Conservation (phyloP, 495 filamentous ascomycete genomes). For the Staphylotrichum tortipilum region DNA sequence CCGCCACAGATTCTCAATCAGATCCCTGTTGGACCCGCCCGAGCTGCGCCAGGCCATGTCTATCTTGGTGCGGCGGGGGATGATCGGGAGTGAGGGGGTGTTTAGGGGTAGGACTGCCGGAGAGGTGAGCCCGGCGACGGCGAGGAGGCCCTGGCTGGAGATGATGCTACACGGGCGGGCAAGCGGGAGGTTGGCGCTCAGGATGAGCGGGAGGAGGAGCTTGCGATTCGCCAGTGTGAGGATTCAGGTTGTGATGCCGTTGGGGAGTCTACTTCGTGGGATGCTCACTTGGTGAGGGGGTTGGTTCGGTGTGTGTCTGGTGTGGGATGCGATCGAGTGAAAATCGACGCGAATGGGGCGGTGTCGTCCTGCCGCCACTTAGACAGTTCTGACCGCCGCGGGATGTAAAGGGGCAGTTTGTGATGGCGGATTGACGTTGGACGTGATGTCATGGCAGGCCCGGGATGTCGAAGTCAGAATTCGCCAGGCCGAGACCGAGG, state of each 20-base stretch:
- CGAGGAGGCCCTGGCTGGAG: background rate
- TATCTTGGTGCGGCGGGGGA: background rate
- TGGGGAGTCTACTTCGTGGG: too few relatives aligned
- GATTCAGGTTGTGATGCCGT: too few relatives aligned
- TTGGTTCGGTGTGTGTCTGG: too few relatives aligned
- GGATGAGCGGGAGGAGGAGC: background rate
- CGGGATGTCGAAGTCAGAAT: background rate
- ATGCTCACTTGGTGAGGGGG: too few relatives aligned
- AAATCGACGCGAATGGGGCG: background rate
- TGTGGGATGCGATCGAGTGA: background rate
- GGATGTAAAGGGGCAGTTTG: too few relatives aligned
- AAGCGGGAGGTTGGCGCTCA: constrained; percentile 1
- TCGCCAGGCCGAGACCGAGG: background rate
- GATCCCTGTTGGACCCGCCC: constrained; percentile 63
- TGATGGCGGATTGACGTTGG: constrained; percentile 17
- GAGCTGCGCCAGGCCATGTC: constrained; percentile 89
- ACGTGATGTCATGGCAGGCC: constrained; percentile 5
- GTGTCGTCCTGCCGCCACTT: too few relatives aligned
- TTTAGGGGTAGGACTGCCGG: too few relatives aligned
- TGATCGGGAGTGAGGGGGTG: background rate
- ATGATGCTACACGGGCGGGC: background rate
- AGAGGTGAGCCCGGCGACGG: too few relatives aligned
- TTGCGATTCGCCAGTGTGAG: constrained; percentile 1
- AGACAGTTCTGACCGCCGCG: too few relatives aligned
- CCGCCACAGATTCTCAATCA: constrained; percentile 69